Evolutionary conservation across 495 filamentous ascomycete species (phyloP).

Genomic region (Aspergillus affinis): DNA sequence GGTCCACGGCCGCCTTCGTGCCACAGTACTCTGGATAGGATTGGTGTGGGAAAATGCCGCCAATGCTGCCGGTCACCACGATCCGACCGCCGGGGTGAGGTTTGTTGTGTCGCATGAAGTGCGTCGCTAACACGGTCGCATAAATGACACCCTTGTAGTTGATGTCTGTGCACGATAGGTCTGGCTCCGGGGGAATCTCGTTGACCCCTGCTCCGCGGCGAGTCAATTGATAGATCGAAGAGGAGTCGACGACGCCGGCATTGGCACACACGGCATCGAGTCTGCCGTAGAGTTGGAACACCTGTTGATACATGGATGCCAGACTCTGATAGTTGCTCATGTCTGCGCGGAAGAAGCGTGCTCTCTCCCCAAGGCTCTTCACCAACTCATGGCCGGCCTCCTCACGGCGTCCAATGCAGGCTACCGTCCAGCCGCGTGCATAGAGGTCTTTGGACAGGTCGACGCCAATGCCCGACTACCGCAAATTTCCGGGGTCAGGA

Average conservation of each 20-base stretch:
- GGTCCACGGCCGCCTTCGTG: constrained; percentile 29
- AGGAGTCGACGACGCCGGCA: constrained; percentile 27
- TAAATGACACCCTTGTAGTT: constrained; percentile 34
- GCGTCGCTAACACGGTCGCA: constrained; percentile 27
- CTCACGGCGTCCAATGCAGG: constrained; percentile 24
- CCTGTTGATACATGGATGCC: constrained; percentile 20
- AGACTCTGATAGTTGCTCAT: constrained; percentile 27
- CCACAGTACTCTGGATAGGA: constrained; percentile 33
- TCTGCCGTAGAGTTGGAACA: constrained; percentile 21
- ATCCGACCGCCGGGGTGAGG: constrained; percentile 27
- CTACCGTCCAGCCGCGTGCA: constrained; percentile 27
- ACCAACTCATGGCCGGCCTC: constrained; percentile 20
- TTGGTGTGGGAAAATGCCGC: constrained; percentile 24
- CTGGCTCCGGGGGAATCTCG: constrained; percentile 27
- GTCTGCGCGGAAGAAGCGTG: constrained; percentile 25
- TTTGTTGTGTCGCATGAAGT: constrained; percentile 32
- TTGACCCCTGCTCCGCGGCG: constrained; percentile 15
- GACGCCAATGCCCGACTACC: constrained; percentile 32
- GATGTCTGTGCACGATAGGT: constrained; percentile 25
- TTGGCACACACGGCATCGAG: constrained; percentile 32
- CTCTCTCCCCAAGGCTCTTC: constrained; percentile 15
- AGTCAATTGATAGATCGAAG: constrained; percentile 26
- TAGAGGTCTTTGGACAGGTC: constrained; percentile 25
- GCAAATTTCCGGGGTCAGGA: neutral
- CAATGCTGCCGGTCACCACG: constrained; percentile 31